Evolutionary conservation across 257 asterid species (phyloP), one percentile per base, ranked within the genome.

Genomic region (Nicotiana attenuata): DNA sequence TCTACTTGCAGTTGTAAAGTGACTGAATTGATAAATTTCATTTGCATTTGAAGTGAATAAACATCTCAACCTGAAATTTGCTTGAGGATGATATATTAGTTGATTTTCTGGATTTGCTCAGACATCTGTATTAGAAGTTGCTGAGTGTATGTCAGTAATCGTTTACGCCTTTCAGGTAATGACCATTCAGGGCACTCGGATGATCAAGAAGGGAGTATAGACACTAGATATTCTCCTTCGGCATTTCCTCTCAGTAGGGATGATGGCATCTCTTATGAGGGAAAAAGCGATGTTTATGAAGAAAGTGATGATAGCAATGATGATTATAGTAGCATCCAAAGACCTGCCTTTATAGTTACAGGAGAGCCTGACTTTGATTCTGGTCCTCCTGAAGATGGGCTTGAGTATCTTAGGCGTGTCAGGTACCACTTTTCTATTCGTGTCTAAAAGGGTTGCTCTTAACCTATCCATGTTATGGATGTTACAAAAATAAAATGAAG

Each of bases 311-410:
- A 89, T 26, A 91, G 93, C 82, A 98, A 94, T 87, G 98, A 93
- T 63, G 98, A 94, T 35, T 94, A 91, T 86, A 85, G 86, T 66
- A 85, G 93, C 84, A 89, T 96, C 80, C 98, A 90, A 89, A 93
- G 86, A 87, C 96, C 97, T 59, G 99, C 97, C 73, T 92, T 96
- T 89, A 22, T 65, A 31, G 94, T 96, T 84, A 57, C 86, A 29
- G 99, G 98, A 76, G 97, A 93, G 85, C 99, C 98, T 41, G 91
- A 96, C 87, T 96, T 96, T 89, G 97, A 93, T 65, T 92, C 97
- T 68, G 98, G 98, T 71, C 98, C 98, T 89, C 97, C 98, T 77
- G 90, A 85, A 80, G 99, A 96, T 87, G 99, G 98, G 65, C 90
- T 96, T 45, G 99, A 96, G 85, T 96, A 88, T 89, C 97, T 96